Conservation (phyloP, 768 basidiomycete genomes). For the Mycena epipterygia region DNA sequence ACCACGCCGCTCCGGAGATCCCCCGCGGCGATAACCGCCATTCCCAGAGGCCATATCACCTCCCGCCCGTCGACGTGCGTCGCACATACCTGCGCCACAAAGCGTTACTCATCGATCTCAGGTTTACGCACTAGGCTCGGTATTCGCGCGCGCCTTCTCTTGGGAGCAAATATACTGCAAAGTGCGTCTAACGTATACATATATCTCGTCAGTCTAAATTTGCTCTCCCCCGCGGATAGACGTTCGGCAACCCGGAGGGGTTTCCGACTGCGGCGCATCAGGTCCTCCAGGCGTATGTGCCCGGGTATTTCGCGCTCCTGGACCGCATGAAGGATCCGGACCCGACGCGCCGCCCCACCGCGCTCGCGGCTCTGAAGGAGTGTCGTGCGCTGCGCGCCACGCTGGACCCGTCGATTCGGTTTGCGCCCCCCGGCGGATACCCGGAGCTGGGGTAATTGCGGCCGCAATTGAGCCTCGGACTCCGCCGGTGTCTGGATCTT, state of each 20-base stretch:
- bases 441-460: background rate
- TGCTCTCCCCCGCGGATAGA: conserved; percentile 20
- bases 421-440: conserved; percentile 26
- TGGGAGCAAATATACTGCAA: conserved; percentile 36
- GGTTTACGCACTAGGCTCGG: conserved; percentile 34
- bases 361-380: conserved; percentile 6
- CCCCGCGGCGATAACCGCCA: conserved; percentile 12
- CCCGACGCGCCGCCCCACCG: conserved; percentile 25
- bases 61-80: conserved; percentile 33
- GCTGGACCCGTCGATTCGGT: conserved; percentile 13
- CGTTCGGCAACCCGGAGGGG: conserved; percentile 31
- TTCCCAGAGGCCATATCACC: conserved; percentile 17
- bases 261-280: conserved; percentile 32
- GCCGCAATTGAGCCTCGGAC: background rate
- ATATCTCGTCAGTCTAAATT: background rate
- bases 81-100: background rate
- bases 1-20: conserved; percentile 34
- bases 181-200: conserved; percentile 4
- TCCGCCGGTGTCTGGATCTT: background rate
- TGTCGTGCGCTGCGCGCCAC: conserved; percentile 11
- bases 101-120: background rate
- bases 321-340: conserved; percentile 30
- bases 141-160: conserved; percentile 26
- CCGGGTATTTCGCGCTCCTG: conserved; percentile 25
- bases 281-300: conserved; percentile 17